phyloP scores from a whole-genome alignment of 345 rosid species.

The Lepidium aucheri region DNA sequence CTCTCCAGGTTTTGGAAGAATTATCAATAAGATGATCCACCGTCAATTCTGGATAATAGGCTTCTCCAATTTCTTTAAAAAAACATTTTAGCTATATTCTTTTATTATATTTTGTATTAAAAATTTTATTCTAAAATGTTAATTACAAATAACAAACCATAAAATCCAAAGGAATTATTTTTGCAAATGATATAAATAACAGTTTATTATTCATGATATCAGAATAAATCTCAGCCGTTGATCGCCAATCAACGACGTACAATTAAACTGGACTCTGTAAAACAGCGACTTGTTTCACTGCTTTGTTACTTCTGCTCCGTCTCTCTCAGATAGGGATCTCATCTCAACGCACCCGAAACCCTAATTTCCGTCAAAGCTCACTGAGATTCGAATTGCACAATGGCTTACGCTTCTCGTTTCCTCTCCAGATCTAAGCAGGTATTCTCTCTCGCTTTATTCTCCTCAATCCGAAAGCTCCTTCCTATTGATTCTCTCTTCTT shows the following conservation, averaged over 20 bases:
- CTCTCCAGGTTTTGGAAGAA: too few species aligned
- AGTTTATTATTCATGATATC: background rate
- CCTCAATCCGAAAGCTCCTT: background rate
- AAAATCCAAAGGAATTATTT: too few species aligned
- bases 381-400: slow-evolving; percentile 15
- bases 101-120: too few species aligned
- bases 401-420: slow-evolving; percentile 71
- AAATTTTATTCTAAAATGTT: too few species aligned
- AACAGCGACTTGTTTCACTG: too few species aligned
- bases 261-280: too few species aligned
- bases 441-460: background rate
- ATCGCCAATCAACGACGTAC: background rate
- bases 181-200: too few species aligned
- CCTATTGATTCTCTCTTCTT: background rate
- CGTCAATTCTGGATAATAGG: too few species aligned
- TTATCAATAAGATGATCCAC: too few species aligned
- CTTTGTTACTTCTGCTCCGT: background rate
- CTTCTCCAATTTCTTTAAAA: too few species aligned
- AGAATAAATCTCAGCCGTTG: slow-evolving; percentile 14
- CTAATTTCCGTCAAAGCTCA: slow-evolving; percentile 18
- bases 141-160: too few species aligned
- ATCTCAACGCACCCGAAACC: slow-evolving; percentile 25
- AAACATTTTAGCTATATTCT: too few species aligned
- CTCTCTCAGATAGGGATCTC: slow-evolving; percentile 17
- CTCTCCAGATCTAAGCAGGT: slow-evolving; percentile 82